These are phyloP conservation scores for Biscogniauxia sp. DNA, from an alignment of 2,329 filamentous ascomycete species.

Conservation along the genomic window DNA sequence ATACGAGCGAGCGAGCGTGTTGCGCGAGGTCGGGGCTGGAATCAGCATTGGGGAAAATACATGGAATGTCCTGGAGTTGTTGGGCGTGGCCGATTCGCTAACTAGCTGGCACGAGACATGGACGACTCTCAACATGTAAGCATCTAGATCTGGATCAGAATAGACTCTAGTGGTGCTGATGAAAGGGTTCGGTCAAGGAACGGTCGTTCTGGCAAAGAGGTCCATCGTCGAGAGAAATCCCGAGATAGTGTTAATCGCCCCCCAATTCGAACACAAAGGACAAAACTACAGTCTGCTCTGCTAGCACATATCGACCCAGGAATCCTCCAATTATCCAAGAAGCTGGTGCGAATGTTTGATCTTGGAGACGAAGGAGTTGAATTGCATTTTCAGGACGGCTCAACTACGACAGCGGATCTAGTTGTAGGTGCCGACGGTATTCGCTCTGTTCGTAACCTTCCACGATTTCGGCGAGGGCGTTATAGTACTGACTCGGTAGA, in stretches of 20 bases:
- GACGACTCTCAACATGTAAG: conserved; percentile 26
- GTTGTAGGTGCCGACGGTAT: conserved; percentile 54
- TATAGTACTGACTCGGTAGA: conserved; percentile 30
- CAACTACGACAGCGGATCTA: conserved; percentile 39
- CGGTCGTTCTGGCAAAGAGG: conserved; percentile 27
- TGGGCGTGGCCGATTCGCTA: conserved; percentile 39
- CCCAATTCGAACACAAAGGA: conserved; percentile 27
- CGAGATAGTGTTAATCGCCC: conserved; percentile 11
- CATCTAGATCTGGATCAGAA: neutral
- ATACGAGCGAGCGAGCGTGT: conserved; percentile 43
- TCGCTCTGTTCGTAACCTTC: conserved; percentile 38
- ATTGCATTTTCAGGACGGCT: conserved; percentile 46
- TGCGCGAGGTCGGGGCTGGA: conserved; percentile 48
- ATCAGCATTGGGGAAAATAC: conserved; percentile 45
- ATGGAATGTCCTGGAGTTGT: conserved; percentile 46
- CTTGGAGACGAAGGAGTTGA: conserved; percentile 35
- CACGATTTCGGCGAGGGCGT: conserved; percentile 9
- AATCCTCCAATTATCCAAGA: conserved; percentile 44
- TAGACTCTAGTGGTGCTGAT: neutral
- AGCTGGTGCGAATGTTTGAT: conserved; percentile 39
- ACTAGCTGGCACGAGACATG: conserved; percentile 26
- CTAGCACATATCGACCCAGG: conserved; percentile 43
- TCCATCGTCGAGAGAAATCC: conserved; percentile 23
- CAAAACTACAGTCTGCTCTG: conserved; percentile 47
- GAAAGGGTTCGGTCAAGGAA: conserved; percentile 17